These are phyloP conservation scores for Phytophthora lateralis DNA, from an alignment of 352 stramenopile genomes.

Conservation along the genomic window DNA sequence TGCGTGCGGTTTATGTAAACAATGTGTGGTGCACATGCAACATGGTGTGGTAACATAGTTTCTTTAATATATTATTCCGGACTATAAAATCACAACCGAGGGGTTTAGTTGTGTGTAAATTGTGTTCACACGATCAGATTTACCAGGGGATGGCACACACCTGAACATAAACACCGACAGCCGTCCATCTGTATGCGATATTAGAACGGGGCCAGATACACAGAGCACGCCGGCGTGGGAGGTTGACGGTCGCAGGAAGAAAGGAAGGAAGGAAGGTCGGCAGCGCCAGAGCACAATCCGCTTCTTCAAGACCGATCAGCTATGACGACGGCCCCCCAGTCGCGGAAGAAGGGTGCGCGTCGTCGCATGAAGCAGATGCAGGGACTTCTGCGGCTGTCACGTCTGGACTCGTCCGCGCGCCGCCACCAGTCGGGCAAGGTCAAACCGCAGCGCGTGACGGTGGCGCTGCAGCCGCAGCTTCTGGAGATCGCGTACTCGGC, in stretches of 20 bases:
- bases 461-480: constrained; percentile 72
- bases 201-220: constrained; percentile 29
- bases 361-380: constrained; percentile 87
- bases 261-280: background rate
- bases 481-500: constrained; percentile 72
- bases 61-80: too few species aligned
- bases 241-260: too few species aligned
- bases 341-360: constrained; percentile 48
- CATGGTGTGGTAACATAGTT: background rate
- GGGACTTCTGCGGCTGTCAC: constrained; percentile 66
- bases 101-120: background rate
- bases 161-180: constrained; percentile 7
- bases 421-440: constrained; percentile 19
- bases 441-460: constrained; percentile 58
- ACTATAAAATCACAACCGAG: too few species aligned
- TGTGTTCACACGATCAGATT: background rate
- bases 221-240: constrained; percentile 3
- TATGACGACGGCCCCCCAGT: constrained; percentile 37
- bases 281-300: constrained; percentile 12
- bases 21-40: background rate
- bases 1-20: background rate
- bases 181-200: constrained; percentile 33
- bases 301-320: constrained; percentile 1
- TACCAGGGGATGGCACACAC: constrained; percentile 5
- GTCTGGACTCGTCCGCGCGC: constrained; percentile 36